These are phyloP conservation scores for Chaetomium sp. DNA, from an alignment of 2,329 filamentous ascomycete genomes.

Conservation along the genomic window DNA sequence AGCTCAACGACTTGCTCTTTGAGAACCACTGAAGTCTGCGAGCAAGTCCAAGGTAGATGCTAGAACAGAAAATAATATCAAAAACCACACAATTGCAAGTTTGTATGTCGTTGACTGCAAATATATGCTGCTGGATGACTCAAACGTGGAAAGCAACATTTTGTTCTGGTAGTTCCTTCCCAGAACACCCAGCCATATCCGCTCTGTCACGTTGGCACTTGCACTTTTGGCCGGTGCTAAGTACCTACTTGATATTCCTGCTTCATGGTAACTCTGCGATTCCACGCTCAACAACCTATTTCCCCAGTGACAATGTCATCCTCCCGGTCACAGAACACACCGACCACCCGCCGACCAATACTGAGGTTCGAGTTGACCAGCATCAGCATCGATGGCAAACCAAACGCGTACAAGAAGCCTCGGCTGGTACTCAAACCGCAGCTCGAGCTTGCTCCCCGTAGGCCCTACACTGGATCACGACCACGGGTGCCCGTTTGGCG, in stretches of 20 bases:
- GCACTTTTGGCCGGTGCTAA: not conserved
- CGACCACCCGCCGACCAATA: slow-evolving; percentile 20
- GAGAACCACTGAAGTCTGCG: too few species aligned
- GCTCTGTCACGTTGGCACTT: not conserved
- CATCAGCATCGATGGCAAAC: slow-evolving; percentile 27
- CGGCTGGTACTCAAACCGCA: slow-evolving; percentile 35
- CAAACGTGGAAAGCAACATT: too few species aligned
- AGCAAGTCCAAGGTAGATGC: too few species aligned
- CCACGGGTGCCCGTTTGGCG: slow-evolving; percentile 25
- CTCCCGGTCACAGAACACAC: slow-evolving; percentile 10
- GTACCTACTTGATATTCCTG: not conserved
- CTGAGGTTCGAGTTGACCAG: slow-evolving; percentile 31
- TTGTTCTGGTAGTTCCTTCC: not conserved
- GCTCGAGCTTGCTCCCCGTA: slow-evolving; percentile 26
- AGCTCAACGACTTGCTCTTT: too few species aligned
- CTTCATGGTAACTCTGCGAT: not conserved
- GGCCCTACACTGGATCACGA: slow-evolving; percentile 27
- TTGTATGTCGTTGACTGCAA: not conserved
- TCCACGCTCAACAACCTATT: not conserved
- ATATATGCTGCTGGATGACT: not conserved
- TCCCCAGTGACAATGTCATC: slow-evolving; percentile 19
- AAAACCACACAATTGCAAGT: not conserved
- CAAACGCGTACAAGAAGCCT: slow-evolving; percentile 31
- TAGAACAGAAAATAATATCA: not conserved
- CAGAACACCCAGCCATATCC: not conserved